Conservation (phyloP, 2,329 filamentous ascomycete species). For the Epichloe uncinata region DNA sequence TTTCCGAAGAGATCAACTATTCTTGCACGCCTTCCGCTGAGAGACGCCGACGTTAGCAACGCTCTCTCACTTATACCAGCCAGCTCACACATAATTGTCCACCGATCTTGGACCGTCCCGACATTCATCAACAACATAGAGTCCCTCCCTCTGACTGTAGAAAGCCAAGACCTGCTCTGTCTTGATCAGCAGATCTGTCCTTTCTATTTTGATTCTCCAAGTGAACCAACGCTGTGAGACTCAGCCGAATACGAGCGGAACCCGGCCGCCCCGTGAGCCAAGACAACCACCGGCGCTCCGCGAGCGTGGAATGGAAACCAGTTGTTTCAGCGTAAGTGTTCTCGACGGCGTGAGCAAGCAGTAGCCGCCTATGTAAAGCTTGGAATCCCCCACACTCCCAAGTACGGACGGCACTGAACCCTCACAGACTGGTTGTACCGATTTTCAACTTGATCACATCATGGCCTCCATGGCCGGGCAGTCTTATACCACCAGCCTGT, state of each 20-base stretch:
- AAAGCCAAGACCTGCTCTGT: too few relatives aligned
- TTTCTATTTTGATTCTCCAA: neutral
- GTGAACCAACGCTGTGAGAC: neutral
- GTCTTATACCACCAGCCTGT: slow-evolving; percentile 1
- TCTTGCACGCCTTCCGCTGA: neutral
- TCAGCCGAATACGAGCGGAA: neutral
- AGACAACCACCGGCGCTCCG: neutral
- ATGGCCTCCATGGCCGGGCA: slow-evolving; percentile 3
- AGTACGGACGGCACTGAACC: neutral
- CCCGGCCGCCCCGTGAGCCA: neutral
- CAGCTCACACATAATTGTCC: neutral
- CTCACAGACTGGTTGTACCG: neutral
- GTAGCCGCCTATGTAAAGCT: neutral
- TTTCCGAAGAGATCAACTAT: neutral
- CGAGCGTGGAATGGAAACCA: neutral
- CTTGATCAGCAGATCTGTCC: neutral
- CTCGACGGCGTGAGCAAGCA: neutral
- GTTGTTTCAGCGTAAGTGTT: neutral
- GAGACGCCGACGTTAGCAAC: neutral
- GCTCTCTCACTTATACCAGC: neutral
- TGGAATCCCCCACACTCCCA: neutral
- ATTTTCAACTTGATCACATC: neutral
- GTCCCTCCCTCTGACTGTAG: too few relatives aligned
- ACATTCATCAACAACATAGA: too few relatives aligned
- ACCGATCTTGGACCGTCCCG: too few relatives aligned